Base-by-base conservation (phyloP, 306 rosid genomes). In the Malus fusca region DNA sequence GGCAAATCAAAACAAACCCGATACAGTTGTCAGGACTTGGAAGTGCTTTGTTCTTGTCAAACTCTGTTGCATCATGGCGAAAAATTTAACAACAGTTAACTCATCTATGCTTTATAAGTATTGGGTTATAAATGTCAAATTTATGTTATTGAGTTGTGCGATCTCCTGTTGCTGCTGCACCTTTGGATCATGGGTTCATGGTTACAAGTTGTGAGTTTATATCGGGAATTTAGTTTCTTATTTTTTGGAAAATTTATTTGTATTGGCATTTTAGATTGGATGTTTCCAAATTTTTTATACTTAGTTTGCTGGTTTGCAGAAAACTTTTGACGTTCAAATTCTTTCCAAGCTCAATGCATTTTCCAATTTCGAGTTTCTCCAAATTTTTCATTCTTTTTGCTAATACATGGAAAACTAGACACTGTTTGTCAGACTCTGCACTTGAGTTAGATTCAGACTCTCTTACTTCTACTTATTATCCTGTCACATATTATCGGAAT, bases 71-170 rank as follows among this genome's bases (percentile, higher is more conserved):
- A 43, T 18, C 77, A 23, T 73, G 77, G 55, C 15, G 30, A 40
- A 59, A 23, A 37, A 40, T 23, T 56, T 59, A 25, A 60, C 37
- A 17, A 11, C 48, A 22, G 44, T 15, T 55, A 55, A 73, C 26
- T 73, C 67, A 46, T 60, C 59, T 73, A 13, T 42, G 69, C 77
- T 42, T 17, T 60, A 25, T 73, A 62, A 72, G 44, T 42, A 60
- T 40, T 59, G 59, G 58, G 62, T 25, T 60, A 28, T 73, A 42
- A 73, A 60, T 4, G 30, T 72, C 26, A 60, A 73, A 25, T 60
- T 60, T 37, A 60, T 73, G 58, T 31, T 42, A 60, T 73, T 43
- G 43, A 61, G 43, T 72, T 73, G 69, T 18, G 67, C 56, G 2
- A 46, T 37, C 19, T n/a, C 40, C 21, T 23, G 66, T 56, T 55